Conservation (phyloP, 805 yeast species). For the Babjeviella inositovora region DNA sequence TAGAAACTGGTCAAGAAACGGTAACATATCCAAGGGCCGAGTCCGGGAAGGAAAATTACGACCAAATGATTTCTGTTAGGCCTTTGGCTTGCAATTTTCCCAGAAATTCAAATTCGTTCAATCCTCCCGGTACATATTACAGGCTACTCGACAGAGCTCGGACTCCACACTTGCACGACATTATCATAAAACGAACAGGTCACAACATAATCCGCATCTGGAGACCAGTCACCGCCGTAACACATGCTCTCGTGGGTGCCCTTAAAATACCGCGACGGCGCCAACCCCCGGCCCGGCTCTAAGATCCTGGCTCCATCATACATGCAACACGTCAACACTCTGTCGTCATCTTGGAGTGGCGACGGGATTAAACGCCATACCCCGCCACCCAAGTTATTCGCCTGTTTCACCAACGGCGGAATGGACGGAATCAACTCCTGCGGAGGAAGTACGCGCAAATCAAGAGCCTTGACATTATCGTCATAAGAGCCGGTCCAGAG, state of each 20-base stretch:
- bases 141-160: constrained; percentile 3
- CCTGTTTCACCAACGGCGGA: constrained; percentile 29
- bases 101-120: too few species aligned
- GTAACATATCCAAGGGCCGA: too few species aligned
- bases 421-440: constrained; percentile 23
- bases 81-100: too few species aligned
- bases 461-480: constrained; percentile 56
- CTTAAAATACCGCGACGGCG: constrained; percentile 26
- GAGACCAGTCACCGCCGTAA: constrained; percentile 86
- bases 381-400: constrained; percentile 68
- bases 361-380: constrained; percentile 84
- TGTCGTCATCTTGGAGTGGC: constrained; percentile 18
- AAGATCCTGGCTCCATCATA: constrained; percentile 82
- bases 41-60: too few species aligned
- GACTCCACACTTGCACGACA: constrained; percentile 63
- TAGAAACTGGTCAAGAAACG: too few species aligned
- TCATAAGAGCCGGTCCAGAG: constrained; percentile 90
- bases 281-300: constrained; percentile 11
- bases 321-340: constrained; percentile 79
- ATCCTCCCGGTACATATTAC: too few species aligned
- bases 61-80: too few species aligned
- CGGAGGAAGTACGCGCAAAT: constrained; percentile 38
- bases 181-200: constrained; percentile 91
- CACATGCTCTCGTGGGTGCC: constrained; percentile 83
- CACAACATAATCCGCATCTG: constrained; percentile 28